phyloP scores from a whole-genome alignment of 2,329 filamentous ascomycete genomes.

The Ophiostoma sp. region DNA sequence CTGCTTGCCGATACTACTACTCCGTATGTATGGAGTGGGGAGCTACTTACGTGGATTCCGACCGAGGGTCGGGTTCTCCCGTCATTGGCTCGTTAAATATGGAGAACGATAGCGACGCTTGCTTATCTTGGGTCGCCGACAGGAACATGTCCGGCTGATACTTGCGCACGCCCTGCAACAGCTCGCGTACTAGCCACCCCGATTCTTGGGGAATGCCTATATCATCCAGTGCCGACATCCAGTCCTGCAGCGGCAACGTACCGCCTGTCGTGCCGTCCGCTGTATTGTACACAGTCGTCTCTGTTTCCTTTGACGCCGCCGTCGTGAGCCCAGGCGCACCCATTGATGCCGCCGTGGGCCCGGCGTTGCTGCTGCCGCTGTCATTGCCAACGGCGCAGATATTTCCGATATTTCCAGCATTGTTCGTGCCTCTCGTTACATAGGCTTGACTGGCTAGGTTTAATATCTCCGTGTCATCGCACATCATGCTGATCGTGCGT shows the following conservation, averaged over 20 bases:
- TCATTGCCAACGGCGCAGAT: neutral
- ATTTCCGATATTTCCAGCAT: neutral
- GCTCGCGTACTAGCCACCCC: conserved; percentile 11
- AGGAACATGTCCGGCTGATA: conserved; percentile 5
- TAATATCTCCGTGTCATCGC: conserved; percentile 14
- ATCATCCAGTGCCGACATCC: neutral
- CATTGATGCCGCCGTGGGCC: neutral
- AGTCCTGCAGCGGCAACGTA: conserved; percentile 10
- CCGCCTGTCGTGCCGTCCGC: neutral
- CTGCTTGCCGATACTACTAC: neutral
- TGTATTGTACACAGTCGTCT: neutral
- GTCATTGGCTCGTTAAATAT: conserved; percentile 12
- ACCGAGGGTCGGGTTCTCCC: conserved; percentile 6
- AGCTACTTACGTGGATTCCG: neutral
- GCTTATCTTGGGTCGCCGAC: conserved; percentile 1
- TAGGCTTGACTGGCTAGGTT: neutral
- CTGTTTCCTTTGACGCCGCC: neutral
- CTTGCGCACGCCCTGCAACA: conserved; percentile 9
- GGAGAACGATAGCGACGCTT: neutral
- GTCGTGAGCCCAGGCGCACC: neutral
- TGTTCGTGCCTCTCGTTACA: neutral
- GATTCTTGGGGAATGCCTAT: conserved; percentile 9
- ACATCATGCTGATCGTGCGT: conserved; percentile 32
- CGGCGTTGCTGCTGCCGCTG: neutral
- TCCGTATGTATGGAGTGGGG: neutral